Evolutionary conservation across 2,329 filamentous ascomycete genomes (phyloP).

Genomic region (Calonectria fujianensis): DNA sequence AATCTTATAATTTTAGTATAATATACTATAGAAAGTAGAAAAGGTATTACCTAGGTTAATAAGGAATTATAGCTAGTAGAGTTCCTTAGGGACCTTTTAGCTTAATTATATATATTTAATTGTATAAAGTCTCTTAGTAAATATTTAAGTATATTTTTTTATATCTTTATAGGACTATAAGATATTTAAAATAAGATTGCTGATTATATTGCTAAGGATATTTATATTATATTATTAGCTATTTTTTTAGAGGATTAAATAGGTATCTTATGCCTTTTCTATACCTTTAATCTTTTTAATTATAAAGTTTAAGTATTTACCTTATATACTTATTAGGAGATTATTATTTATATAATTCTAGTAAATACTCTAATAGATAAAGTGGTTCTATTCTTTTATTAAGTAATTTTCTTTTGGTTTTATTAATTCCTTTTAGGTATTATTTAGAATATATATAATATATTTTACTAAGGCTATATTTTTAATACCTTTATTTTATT

Average conservation of each 20-base stretch:
- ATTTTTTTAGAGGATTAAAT: background rate
- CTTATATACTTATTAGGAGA: background rate
- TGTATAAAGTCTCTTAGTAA: background rate
- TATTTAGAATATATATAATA: conserved; percentile 8
- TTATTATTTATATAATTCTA: conserved; percentile 3
- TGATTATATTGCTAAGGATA: too few relatives aligned
- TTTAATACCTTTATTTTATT: conserved; percentile 1
- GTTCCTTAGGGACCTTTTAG: background rate
- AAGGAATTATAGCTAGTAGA: background rate
- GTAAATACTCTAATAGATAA: background rate
- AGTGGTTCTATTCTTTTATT: background rate
- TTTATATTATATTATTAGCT: too few relatives aligned
- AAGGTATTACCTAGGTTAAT: background rate
- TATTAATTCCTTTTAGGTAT: background rate
- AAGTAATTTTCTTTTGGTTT: background rate
- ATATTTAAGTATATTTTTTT: too few relatives aligned
- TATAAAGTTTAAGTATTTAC: background rate
- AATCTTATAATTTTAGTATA: background rate
- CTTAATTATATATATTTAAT: background rate
- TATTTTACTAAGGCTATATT: background rate
- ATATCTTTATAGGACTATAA: too few relatives aligned
- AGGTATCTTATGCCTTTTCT: background rate
- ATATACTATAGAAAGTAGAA: background rate
- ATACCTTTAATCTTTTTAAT: background rate
- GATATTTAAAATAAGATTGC: too few relatives aligned